phyloP scores from a whole-genome alignment of 805 yeast genomes.

The Candida incommunis region DNA sequence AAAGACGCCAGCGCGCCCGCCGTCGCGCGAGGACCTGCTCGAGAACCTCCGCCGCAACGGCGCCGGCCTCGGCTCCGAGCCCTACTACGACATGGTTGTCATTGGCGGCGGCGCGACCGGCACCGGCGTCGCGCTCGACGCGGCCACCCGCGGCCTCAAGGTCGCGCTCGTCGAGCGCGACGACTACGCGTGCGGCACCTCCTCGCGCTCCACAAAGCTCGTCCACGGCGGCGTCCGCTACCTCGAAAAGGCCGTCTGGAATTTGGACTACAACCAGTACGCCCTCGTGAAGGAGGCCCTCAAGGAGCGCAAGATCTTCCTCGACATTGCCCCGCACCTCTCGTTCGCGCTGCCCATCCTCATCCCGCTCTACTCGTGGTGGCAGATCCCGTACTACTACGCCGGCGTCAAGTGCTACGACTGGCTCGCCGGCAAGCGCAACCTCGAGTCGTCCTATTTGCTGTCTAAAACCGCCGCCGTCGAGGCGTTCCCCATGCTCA shows the following conservation, averaged over 20 bases:
- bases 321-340: conserved; percentile 86
- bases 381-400: conserved; percentile 92
- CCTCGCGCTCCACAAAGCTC: conserved; percentile 88
- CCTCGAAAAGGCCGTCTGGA: conserved; percentile 87
- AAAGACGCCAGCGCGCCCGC: conserved; percentile 15
- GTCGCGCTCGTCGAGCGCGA: conserved; percentile 76
- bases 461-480: conserved; percentile 51
- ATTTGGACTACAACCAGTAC: conserved; percentile 78
- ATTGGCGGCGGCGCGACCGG: conserved; percentile 98
- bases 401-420: conserved; percentile 87
- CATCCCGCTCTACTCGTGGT: conserved; percentile 91
- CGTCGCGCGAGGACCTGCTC: conserved; percentile 16
- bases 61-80: conserved; percentile 22
- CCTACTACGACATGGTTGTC: conserved; percentile 62
- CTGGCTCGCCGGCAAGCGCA: conserved; percentile 80
- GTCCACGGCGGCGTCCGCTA: conserved; percentile 97
- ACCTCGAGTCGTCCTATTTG: conserved; percentile 64
- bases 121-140: conserved; percentile 85
- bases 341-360: conserved; percentile 76
- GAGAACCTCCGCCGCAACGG: conserved; percentile 8
- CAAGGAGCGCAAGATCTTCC: conserved; percentile 72
- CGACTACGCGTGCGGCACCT: conserved; percentile 87
- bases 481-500: conserved; percentile 77
- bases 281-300: conserved; percentile 81
- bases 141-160: conserved; percentile 77